A percentile compares a stretch with the other conserved stretches of the same genome.
Evolutionary conservation across 768 basidiomycete genomes (phyloP).

Genomic region (Mrakia blollopis): DNA sequence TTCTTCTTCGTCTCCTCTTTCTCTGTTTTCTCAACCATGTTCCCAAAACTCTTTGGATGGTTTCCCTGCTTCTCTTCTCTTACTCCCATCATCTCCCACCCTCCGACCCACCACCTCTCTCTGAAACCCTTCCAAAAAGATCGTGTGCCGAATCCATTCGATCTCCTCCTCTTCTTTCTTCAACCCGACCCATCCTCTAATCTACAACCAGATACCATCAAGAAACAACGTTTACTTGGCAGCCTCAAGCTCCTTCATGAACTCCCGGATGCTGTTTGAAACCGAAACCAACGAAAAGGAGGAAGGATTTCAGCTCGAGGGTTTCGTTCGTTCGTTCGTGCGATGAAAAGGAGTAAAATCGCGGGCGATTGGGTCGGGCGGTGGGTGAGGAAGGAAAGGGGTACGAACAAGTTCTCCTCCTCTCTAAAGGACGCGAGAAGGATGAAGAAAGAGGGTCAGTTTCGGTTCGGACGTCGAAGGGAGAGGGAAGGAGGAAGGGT

Average conservation of each 20-base stretch:
- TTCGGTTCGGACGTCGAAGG: background rate
- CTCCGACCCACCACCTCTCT: no score
- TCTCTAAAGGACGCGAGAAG: background rate
- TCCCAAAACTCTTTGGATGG: no score
- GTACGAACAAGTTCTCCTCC: constrained; percentile 16
- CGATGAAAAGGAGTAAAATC: no score
- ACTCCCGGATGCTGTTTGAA: background rate
- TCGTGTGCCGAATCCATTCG: no score
- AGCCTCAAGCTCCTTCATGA: constrained; percentile 5
- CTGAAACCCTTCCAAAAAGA: no score
- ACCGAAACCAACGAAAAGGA: background rate
- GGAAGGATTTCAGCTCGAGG: background rate
- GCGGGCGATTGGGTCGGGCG: no score
- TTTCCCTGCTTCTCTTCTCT: no score
- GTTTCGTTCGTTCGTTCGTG: background rate
- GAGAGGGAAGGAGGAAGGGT: background rate
- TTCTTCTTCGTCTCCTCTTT: no score
- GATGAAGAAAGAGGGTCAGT: background rate
- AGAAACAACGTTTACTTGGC: background rate
- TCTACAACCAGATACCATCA: no score
- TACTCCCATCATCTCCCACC: no score
- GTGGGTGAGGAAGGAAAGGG: background rate
- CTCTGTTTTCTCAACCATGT: no score
- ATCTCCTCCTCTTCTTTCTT: background rate
- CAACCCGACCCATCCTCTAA: no score